Base-by-base conservation (phyloP, 441 rosid species). In the Mallotus japonicus region DNA sequence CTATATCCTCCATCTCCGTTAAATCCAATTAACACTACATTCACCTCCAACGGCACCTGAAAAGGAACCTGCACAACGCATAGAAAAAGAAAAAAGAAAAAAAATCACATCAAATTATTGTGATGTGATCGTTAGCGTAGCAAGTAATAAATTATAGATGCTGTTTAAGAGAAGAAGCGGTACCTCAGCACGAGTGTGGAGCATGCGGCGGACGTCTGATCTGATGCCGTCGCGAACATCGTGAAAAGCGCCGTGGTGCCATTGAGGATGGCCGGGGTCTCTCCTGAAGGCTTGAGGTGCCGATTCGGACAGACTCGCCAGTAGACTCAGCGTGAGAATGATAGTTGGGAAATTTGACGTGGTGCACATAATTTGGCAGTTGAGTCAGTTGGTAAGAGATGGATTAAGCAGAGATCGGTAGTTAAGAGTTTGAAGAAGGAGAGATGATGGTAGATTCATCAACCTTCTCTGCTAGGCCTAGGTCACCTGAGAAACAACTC, bases 241-340 rank as follows among this genome's bases (percentile, higher is more conserved):
- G 74, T 87, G 98, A 78, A 95, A 93, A 50, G 99, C 98, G 34
- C 92, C 87, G 81, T 95, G 99, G 85, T 95, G 99, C 99, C 99
- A 92, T 69, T 90, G 97, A 66, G 96, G 84, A 66, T 92, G 99
- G 44, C 97, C 96, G 3, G 98, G 95, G 60, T 91, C 98, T 71
- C 96, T 78, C 80, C 92, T 77, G 92, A 95, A 93, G 32, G 99
- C 83, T 71, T 91, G 86, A 61, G 79, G 83, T 71, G 85, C 93
- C 59, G 97, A 85, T 63, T 86, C 84, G 66, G 87, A 78, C 24
- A 44, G 84, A 78, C 73, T 62, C 53, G 79, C 79, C 64, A 89
- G 85, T 74, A 79, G 87, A 76, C 82, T 78, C 74, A 89, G 69
- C 24, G 80, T 58, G 16, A 76, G 58, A 49, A 78, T 46, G 19